These are phyloP conservation scores for Cephaloascus fragrans DNA, from an alignment of 805 yeast genomes.

Conservation along the genomic window DNA sequence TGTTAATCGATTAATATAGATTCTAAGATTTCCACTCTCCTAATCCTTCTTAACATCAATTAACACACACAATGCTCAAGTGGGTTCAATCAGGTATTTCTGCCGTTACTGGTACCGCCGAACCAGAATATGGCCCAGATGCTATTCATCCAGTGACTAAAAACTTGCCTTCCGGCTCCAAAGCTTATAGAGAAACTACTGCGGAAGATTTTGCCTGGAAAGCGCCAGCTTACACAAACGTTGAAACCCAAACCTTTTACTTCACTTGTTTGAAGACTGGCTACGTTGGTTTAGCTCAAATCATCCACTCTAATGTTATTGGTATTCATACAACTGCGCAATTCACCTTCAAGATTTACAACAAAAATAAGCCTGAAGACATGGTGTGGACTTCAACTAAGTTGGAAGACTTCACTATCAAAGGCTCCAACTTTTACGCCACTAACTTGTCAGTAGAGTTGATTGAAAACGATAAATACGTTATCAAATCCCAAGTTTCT, in stretches of 20 bases:
- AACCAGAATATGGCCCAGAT: slow-evolving; percentile 91
- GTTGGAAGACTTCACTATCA: slow-evolving; percentile 64
- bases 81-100: slow-evolving; percentile 83
- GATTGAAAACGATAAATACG: slow-evolving; percentile 41
- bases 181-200: slow-evolving; percentile 50
- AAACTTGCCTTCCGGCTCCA: slow-evolving; percentile 41
- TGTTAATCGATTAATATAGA: too few relatives aligned
- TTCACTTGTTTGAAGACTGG: slow-evolving; percentile 56
- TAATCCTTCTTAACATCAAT: too few relatives aligned
- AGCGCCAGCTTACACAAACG: slow-evolving; percentile 73
- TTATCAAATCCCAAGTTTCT: slow-evolving; percentile 55
- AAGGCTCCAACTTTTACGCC: slow-evolving; percentile 75
- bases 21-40: too few relatives aligned
- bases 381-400: slow-evolving; percentile 88
- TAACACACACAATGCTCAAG: slow-evolving; percentile 61
- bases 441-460: slow-evolving; percentile 58
- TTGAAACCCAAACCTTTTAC: slow-evolving; percentile 92
- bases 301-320: slow-evolving; percentile 86
- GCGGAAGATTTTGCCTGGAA: slow-evolving; percentile 69
- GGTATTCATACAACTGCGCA: slow-evolving; percentile 88
- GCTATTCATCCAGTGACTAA: slow-evolving; percentile 81
- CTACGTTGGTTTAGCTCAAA: slow-evolving; percentile 80
- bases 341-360: slow-evolving; percentile 78
- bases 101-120: slow-evolving; percentile 95
- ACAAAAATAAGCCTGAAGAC: slow-evolving; percentile 39